A percentile compares a stretch with the other conserved stretches of the same genome.
phyloP scores from a whole-genome alignment of 2,329 filamentous ascomycete species.

The Talaromyces sp. region DNA sequence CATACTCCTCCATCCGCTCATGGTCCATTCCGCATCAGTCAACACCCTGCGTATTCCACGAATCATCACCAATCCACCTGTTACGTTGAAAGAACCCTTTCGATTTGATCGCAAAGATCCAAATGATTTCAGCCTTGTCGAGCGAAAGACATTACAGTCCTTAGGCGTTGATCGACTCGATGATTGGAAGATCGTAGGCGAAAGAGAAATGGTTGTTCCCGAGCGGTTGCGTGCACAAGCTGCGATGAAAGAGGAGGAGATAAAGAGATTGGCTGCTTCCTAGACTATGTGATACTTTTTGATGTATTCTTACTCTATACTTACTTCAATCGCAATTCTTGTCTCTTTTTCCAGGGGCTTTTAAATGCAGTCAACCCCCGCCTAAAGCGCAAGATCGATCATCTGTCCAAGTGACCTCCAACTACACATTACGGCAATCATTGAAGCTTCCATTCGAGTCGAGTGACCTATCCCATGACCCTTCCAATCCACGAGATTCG shows the following conservation, averaged over 20 bases:
- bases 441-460: not conserved
- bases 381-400: not conserved
- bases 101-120: conserved; percentile 49
- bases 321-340: not conserved
- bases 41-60: conserved; percentile 50
- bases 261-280: conserved; percentile 35
- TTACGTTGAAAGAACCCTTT: conserved; percentile 53
- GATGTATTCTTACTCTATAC: not conserved
- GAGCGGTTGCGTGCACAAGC: conserved; percentile 46
- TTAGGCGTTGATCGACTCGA: conserved; percentile 48
- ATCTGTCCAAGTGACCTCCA: too few species aligned
- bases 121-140: conserved; percentile 51
- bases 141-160: conserved; percentile 52
- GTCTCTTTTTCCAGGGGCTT: not conserved
- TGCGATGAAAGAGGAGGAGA: conserved; percentile 35
- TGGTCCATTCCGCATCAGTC: conserved; percentile 54
- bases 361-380: not conserved
- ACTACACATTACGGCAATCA: not conserved
- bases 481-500: not conserved
- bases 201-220: conserved; percentile 48
- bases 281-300: not conserved
- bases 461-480: not conserved
- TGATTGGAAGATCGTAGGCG: conserved; percentile 50
- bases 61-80: conserved; percentile 58
- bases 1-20: conserved; percentile 55